Percentiles rank a stretch among this genome's conserved stretches.
Evolutionary conservation across 2,329 filamentous ascomycete genomes (phyloP).

Genomic region (Polychaeton citri): DNA sequence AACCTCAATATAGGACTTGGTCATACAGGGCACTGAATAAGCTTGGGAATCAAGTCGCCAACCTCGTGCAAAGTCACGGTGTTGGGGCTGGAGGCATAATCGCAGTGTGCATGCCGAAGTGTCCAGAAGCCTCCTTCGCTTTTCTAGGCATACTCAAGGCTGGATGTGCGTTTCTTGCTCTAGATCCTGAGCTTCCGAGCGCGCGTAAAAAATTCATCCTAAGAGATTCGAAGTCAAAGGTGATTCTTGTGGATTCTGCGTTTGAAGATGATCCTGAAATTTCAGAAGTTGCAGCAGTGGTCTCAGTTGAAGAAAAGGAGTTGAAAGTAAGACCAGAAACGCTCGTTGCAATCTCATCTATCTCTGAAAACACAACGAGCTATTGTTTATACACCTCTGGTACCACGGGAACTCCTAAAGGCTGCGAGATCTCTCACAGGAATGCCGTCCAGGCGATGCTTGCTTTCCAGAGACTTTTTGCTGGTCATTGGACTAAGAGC

Average conservation of each 20-base stretch:
- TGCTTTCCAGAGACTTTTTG: constrained; percentile 68
- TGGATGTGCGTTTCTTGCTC: constrained; percentile 66
- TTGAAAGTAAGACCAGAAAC: constrained; percentile 20
- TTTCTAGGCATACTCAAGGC: constrained; percentile 74
- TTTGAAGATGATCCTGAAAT: constrained; percentile 10
- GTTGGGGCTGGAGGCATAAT: constrained; percentile 48
- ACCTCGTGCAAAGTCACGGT: constrained; percentile 42
- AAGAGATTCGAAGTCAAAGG: constrained; percentile 51
- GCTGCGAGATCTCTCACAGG: constrained; percentile 76
- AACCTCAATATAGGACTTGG: constrained; percentile 48
- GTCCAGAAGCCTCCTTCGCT: constrained; percentile 67
- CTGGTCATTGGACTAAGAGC: constrained; percentile 54
- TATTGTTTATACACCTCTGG: constrained; percentile 84
- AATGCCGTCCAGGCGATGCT: constrained; percentile 85
- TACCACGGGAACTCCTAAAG: constrained; percentile 76
- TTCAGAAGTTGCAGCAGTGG: constrained; percentile 4
- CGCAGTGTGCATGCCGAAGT: constrained; percentile 73
- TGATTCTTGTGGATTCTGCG: constrained; percentile 31
- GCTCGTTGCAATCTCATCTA: constrained; percentile 22
- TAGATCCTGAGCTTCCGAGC: constrained; percentile 61
- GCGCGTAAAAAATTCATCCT: constrained; percentile 68
- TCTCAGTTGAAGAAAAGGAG: not conserved
- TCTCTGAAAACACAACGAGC: constrained; percentile 45
- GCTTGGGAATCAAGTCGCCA: constrained; percentile 59
- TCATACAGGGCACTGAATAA: constrained; percentile 59